phyloP scores from a whole-genome alignment of 768 basidiomycete genomes.

The Collybia sp. region DNA sequence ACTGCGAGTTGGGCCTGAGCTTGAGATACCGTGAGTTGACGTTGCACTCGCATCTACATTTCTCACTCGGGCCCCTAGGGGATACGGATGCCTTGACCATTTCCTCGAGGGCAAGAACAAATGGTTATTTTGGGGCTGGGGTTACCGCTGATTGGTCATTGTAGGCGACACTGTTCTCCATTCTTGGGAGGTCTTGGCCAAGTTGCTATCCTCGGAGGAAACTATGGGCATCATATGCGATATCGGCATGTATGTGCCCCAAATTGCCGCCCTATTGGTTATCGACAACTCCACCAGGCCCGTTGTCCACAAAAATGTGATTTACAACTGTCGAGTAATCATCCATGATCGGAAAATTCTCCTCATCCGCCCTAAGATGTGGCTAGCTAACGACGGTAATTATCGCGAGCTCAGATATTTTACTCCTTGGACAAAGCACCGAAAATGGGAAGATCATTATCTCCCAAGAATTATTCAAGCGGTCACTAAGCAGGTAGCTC shows the following conservation, averaged over 20 bases:
- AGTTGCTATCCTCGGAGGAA: conserved; percentile 77
- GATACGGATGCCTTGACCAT: conserved; percentile 97
- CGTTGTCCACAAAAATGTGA: conserved; percentile 95
- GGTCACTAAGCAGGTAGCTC: conserved; percentile 78
- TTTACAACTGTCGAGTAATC: conserved; percentile 94
- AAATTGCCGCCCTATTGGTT: too few relatives aligned
- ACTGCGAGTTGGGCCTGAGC: conserved; percentile 91
- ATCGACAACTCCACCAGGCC: conserved; percentile 57
- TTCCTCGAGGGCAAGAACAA: conserved; percentile 79
- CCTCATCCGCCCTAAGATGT: conserved; percentile 98
- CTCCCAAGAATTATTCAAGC: conserved; percentile 86
- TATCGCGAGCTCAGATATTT: conserved; percentile 90
- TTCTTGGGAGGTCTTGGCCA: conserved; percentile 97
- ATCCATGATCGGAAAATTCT: conserved; percentile 83
- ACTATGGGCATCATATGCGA: conserved; percentile 90
- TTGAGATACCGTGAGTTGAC: conserved; percentile 82
- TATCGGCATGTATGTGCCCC: conserved; percentile 78
- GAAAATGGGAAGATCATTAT: conserved; percentile 87
- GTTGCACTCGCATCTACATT: not conserved
- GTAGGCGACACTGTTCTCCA: conserved; percentile 93
- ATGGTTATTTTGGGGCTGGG: not conserved
- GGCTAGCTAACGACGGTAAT: conserved; percentile 98
- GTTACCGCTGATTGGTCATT: conserved; percentile 2
- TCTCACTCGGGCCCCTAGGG: conserved; percentile 42
- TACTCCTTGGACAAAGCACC: conserved; percentile 91